Conservation (phyloP, 371 early-diverging fungal genomes). For the Parasitella parasitica region DNA sequence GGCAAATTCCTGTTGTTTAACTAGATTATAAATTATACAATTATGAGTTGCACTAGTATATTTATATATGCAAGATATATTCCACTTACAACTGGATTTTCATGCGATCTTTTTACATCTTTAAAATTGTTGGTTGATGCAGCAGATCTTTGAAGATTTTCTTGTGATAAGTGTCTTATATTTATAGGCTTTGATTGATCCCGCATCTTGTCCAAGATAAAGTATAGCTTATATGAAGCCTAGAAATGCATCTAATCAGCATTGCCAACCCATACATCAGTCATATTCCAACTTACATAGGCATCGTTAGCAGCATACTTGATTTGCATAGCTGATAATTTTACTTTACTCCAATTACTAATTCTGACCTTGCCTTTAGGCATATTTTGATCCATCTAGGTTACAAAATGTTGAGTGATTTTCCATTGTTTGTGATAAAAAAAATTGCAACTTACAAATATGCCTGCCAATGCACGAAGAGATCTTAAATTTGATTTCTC, state of each 20-base stretch:
- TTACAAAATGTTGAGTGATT: not conserved
- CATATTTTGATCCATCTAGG: constrained; percentile 47
- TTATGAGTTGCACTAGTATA: no score
- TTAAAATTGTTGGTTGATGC: not conserved
- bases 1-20: not conserved
- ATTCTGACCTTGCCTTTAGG: constrained; percentile 40
- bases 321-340: constrained; percentile 33
- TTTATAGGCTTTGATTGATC: not conserved
- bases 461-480: constrained; percentile 34
- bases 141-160: not conserved
- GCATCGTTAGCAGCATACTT: constrained; percentile 64
- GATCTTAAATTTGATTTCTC: constrained; percentile 32
- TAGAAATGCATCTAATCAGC: not conserved
- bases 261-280: not conserved
- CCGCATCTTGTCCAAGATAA: not conserved
- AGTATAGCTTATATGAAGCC: constrained; percentile 20
- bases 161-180: constrained; percentile 8
- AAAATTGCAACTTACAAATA: constrained; percentile 39
- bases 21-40: no score
- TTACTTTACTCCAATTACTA: constrained; percentile 50
- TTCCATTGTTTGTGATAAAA: no score
- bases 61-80: no score
- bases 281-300: constrained; percentile 33
- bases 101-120: not conserved
- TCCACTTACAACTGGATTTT: not conserved